These are phyloP conservation scores for Candida pini DNA, from an alignment of 805 yeast genomes.

Conservation along the genomic window DNA sequence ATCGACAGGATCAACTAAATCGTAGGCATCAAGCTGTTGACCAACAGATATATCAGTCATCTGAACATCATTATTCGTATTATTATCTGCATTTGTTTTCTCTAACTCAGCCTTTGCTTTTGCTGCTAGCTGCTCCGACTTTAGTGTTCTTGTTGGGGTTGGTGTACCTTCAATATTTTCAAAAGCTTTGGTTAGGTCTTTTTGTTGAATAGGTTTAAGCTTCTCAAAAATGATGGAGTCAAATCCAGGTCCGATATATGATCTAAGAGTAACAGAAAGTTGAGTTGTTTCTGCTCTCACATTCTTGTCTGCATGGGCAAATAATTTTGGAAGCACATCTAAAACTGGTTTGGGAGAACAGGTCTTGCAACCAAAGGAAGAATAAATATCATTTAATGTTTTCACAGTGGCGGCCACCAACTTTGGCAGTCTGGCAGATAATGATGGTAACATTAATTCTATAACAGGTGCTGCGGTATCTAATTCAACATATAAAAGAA, in stretches of 20 bases:
- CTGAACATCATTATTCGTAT: slow-evolving; percentile 37
- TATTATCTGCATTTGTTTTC: slow-evolving; percentile 22
- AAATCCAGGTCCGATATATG: slow-evolving; percentile 66
- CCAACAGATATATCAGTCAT: slow-evolving; percentile 27
- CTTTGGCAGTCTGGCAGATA: slow-evolving; percentile 67
- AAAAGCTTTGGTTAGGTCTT: slow-evolving; percentile 69
- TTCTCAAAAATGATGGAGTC: slow-evolving; percentile 57
- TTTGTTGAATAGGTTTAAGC: slow-evolving; percentile 88
- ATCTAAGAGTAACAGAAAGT: slow-evolving; percentile 62
- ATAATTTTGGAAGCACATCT: slow-evolving; percentile 57
- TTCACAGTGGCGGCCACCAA: slow-evolving; percentile 62
- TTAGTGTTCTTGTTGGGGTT: slow-evolving; percentile 50
- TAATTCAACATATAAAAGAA: slow-evolving; percentile 59
- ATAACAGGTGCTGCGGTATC: slow-evolving; percentile 62
- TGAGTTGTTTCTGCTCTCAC: slow-evolving; percentile 76
- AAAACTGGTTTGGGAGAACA: slow-evolving; percentile 54
- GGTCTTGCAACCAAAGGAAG: slow-evolving; percentile 57
- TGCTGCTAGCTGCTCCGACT: slow-evolving; percentile 45
- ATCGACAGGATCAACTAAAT: slow-evolving; percentile 63
- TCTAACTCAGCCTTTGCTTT: slow-evolving; percentile 21
- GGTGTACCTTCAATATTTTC: slow-evolving; percentile 41
- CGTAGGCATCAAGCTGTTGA: slow-evolving; percentile 55
- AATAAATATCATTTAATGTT: slow-evolving; percentile 51
- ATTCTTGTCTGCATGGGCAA: slow-evolving; percentile 79
- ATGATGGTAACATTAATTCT: slow-evolving; percentile 58